Base-by-base conservation (phyloP, 495 filamentous ascomycete species). In the Annulohypoxylon bovei region DNA sequence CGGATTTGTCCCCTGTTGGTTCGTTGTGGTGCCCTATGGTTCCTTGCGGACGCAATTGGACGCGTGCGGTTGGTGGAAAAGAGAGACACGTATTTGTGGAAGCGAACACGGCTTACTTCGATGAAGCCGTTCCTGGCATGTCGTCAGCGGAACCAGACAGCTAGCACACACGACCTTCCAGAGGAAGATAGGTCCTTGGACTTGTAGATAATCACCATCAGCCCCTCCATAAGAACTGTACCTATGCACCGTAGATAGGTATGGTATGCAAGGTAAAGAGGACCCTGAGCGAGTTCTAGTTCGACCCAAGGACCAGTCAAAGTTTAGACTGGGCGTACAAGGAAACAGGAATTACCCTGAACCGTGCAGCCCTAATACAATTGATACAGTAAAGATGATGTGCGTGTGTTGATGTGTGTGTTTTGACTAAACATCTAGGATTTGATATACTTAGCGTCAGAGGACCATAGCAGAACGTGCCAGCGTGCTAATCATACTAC, bases 71-170 rank as follows among this genome's bases (percentile, higher is more conserved):
- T 71, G 63, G 68, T 18, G 18, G 52, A 59, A 67, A 35, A 28
- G 56, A 42, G 46, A 67, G 52, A 63, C 62, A 63, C 53, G 63
- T 71, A 62, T 55, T 56, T 37, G 55, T 52, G 46, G 61, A 62
- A 66, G 44, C 46, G 47, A 56, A 40, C 49, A 59, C 54, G 39
- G 70, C 65, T 73, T 69, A 73, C 65, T 73, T 69, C 28, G 52
- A 65, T 30, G 46, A 60, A 47, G 44, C 28, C 55, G 60, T 72
- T 57, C 69, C 54, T 60, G 30, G 39, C 9, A 54, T 67, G 49
- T 66, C 57, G 40, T 62, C 59, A 62, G 64, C 46, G 44, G 25
- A 28, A 52, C 18, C 2, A 4, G 52, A 49, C 39, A 20, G 39
- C 39, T 16, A 20, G 39, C 39, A 42, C 39, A 22, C 57, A 52